These are phyloP conservation scores for Solanum pennellii DNA, from an alignment of 257 asterid species.

Conservation along the genomic window DNA sequence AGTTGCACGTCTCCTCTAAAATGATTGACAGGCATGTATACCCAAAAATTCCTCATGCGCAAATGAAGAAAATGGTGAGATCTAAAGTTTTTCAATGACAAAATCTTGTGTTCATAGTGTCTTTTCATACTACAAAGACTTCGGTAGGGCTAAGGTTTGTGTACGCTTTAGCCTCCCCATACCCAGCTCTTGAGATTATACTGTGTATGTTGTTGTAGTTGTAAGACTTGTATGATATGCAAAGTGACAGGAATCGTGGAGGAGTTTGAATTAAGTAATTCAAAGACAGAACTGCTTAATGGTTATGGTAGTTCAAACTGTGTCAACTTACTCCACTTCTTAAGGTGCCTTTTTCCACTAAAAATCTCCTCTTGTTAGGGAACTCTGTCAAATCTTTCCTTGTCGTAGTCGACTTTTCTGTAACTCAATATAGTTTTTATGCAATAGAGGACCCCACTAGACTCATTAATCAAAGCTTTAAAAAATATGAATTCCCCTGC, in stretches of 20 bases:
- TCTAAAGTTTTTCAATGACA: not conserved
- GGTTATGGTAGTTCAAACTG: not conserved
- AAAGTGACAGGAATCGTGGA: not conserved
- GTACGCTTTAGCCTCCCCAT: not conserved
- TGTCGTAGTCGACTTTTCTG: not conserved
- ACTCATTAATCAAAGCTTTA: not conserved
- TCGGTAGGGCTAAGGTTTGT: not conserved
- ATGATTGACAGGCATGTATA: not conserved
- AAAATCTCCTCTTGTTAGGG: not conserved
- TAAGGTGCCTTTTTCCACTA: not conserved
- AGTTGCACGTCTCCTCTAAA: not conserved
- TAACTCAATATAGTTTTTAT: not conserved
- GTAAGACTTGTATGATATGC: not conserved
- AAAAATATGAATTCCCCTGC: not conserved
- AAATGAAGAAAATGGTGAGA: not conserved
- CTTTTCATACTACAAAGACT: not conserved
- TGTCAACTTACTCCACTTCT: not conserved
- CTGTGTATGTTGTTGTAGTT: not conserved
- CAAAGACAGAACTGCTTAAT: not conserved
- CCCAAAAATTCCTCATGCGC: not conserved
- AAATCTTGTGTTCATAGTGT: not conserved
- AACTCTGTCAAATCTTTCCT: not conserved
- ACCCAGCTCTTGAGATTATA: not conserved
- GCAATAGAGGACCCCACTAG: not conserved
- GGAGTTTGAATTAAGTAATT: not conserved